Conservation (phyloP, 257 asterid species). For the Rhazya stricta region DNA sequence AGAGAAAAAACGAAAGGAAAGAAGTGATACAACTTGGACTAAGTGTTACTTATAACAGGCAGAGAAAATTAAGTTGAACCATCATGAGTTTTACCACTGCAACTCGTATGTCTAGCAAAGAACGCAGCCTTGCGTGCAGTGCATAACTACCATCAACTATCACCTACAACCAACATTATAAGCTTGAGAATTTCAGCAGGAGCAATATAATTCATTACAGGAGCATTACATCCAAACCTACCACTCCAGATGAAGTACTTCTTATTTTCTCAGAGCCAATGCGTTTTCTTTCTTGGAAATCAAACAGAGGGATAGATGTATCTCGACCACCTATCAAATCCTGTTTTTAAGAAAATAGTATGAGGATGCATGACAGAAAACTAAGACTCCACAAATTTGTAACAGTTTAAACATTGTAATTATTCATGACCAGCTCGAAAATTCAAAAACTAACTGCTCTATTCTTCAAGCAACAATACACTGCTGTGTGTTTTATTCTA, state of each 20-base stretch:
- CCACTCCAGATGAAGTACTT: conserved; percentile 83
- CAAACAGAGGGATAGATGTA: conserved; percentile 66
- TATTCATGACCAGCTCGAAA: conserved; percentile 4
- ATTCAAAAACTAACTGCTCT: not conserved
- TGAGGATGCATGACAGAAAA: not conserved
- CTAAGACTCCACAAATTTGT: not conserved
- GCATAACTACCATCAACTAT: conserved; percentile 97
- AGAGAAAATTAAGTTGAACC: not conserved
- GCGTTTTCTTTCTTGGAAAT: conserved; percentile 83
- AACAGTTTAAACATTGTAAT: not conserved
- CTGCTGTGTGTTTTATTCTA: not conserved
- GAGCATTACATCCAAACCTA: conserved; percentile 33
- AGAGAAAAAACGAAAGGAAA: conserved; percentile 11
- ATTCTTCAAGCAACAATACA: not conserved
- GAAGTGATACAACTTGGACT: not conserved
- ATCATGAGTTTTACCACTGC: conserved; percentile 71
- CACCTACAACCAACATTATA: conserved; percentile 39
- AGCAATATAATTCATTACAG: conserved; percentile 3
- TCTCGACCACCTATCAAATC: conserved; percentile 78
- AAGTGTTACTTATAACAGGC: not conserved
- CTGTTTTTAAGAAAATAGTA: conserved; percentile 33
- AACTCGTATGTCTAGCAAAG: conserved; percentile 95
- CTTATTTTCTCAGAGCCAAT: conserved; percentile 53
- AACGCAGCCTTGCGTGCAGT: conserved; percentile 81
- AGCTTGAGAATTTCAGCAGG: conserved; percentile 21